Percentiles rank a stretch among this genome's conserved stretches.
Evolutionary conservation across 371 early-diverging fungal species (phyloP).

Genomic region (Mortierella sp.): DNA sequence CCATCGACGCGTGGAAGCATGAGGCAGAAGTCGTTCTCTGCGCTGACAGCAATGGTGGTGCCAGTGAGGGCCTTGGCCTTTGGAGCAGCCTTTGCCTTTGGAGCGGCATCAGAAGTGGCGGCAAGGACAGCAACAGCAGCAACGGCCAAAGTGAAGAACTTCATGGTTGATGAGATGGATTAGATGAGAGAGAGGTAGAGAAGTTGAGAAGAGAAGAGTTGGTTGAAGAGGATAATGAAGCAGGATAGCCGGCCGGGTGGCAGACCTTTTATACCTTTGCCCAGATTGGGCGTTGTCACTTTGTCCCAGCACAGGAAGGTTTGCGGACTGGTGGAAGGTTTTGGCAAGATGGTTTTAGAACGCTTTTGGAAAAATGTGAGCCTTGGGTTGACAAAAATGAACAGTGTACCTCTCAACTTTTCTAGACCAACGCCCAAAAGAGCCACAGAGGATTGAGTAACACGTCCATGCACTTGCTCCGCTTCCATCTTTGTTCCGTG

Average conservation of each 20-base stretch:
- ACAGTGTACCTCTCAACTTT: too few relatives aligned
- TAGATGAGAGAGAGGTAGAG: neutral
- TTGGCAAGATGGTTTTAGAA: too few relatives aligned
- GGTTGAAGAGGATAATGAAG: neutral
- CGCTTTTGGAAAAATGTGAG: too few relatives aligned
- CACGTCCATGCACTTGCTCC: too few relatives aligned
- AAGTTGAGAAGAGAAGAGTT: neutral
- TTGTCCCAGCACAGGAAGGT: too few relatives aligned
- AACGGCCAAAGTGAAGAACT: slow-evolving; percentile 9
- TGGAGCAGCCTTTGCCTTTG: neutral
- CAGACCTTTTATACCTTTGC: neutral
- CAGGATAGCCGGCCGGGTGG: neutral
- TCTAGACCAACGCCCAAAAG: too few relatives aligned
- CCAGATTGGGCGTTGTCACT: neutral
- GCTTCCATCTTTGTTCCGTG: too few relatives aligned
- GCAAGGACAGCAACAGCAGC: slow-evolving; percentile 3
- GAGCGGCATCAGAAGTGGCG: neutral
- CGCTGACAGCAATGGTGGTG: slow-evolving; percentile 3
- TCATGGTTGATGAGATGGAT: slow-evolving; percentile 4
- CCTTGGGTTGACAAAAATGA: too few relatives aligned
- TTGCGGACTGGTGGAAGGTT: too few relatives aligned
- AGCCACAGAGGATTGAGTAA: too few relatives aligned
- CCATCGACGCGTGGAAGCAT: slow-evolving; percentile 60
- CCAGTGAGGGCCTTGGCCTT: slow-evolving; percentile 2
- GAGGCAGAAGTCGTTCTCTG: slow-evolving; percentile 45